phyloP scores from a whole-genome alignment of 768 basidiomycete species.

The Russula sp. region DNA sequence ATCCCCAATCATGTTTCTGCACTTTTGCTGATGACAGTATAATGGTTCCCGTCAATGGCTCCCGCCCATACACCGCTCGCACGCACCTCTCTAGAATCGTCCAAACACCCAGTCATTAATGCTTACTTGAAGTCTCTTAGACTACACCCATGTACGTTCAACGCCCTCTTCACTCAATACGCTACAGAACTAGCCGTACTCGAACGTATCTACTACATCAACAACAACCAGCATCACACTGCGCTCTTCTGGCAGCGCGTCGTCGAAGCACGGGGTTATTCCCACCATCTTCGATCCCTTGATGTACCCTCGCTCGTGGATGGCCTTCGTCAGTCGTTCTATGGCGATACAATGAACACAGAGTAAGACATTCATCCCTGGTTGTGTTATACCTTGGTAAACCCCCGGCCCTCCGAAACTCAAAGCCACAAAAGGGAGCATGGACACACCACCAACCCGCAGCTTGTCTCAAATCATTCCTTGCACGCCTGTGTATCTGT shows the following conservation, averaged over 20 bases:
- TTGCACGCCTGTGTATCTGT: constrained; percentile 35
- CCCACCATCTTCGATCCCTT: constrained; percentile 31
- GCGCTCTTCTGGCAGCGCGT: constrained; percentile 68
- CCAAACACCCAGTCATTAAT: constrained; percentile 41
- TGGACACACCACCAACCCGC: constrained; percentile 58
- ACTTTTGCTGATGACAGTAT: too few relatives aligned
- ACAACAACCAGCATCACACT: constrained; percentile 69
- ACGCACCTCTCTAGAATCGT: constrained; percentile 24
- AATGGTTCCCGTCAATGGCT: background rate
- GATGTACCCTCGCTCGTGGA: constrained; percentile 28
- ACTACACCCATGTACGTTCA: constrained; percentile 46
- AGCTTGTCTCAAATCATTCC: constrained; percentile 31
- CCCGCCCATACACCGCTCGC: background rate
- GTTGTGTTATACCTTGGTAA: background rate
- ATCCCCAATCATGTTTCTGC: too few relatives aligned
- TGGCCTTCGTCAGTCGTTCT: constrained; percentile 46
- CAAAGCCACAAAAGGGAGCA: constrained; percentile 48
- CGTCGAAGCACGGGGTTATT: constrained; percentile 54
- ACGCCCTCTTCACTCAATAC: constrained; percentile 37
- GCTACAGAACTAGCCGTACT: constrained; percentile 54
- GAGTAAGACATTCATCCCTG: constrained; percentile 32
- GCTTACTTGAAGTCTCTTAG: constrained; percentile 55
- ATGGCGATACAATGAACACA: constrained; percentile 34
- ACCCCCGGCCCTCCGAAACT: constrained; percentile 31
- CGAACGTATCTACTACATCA: constrained; percentile 68